phyloP scores from a whole-genome alignment of 2,329 filamentous ascomycete species.

The Dissoconium aciculare region DNA sequence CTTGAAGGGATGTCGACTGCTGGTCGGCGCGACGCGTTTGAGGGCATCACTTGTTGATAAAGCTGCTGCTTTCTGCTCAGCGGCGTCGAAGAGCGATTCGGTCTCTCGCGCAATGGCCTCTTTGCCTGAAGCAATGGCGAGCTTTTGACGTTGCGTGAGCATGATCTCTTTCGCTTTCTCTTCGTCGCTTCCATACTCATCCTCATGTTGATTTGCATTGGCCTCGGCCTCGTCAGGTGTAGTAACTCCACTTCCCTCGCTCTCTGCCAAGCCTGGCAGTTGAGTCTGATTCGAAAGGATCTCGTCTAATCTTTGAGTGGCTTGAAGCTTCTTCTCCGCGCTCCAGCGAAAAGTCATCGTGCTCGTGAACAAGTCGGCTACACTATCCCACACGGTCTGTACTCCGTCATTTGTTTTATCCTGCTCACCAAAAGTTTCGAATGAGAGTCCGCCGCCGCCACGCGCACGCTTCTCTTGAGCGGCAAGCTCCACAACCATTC shows the following conservation, averaged over 20 bases:
- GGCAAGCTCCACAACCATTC: slow-evolving; percentile 49
- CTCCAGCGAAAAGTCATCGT: slow-evolving; percentile 8
- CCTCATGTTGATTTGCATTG: too few species aligned
- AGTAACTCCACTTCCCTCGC: too few species aligned
- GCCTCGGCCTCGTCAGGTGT: too few species aligned
- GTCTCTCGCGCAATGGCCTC: too few species aligned
- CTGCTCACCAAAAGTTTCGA: slow-evolving; percentile 50
- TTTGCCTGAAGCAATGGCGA: too few species aligned
- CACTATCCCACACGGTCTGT: slow-evolving; percentile 66
- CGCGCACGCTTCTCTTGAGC: slow-evolving; percentile 43
- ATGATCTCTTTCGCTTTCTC: slow-evolving; percentile 23
- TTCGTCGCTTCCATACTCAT: slow-evolving; percentile 30
- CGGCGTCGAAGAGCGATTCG: too few species aligned
- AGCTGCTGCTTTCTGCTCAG: too few species aligned
- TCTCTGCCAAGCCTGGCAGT: too few species aligned
- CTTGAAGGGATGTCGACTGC: slow-evolving; percentile 14
- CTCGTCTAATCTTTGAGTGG: too few species aligned
- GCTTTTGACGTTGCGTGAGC: slow-evolving; percentile 20
- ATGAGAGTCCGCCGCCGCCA: slow-evolving; percentile 35
- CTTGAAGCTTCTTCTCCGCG: too few species aligned
- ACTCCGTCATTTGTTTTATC: slow-evolving; percentile 40
- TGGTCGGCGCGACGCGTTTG: slow-evolving; percentile 12
- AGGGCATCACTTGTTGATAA: slow-evolving; percentile 2
- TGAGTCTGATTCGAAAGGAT: too few species aligned
- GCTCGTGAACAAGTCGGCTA: slow-evolving; percentile 70